Evolutionary conservation across 179 eudicot species (phyloP), one percentile per base, ranked within the genome.

Genomic region (Heliamphora pulchella): DNA sequence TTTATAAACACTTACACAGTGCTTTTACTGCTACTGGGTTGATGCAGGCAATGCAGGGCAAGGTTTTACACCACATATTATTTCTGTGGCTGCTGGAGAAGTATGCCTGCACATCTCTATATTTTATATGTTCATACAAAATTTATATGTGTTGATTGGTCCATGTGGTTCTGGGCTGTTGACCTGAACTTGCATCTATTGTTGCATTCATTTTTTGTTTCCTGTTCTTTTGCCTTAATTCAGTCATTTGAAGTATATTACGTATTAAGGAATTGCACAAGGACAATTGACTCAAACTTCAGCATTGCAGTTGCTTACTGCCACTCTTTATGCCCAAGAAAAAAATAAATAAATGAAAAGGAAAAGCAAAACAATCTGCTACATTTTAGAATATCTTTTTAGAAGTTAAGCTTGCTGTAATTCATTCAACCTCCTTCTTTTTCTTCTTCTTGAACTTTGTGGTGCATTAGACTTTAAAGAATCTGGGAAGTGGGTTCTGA

Each of bases 1-100:
- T 70, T 3, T 47, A 8, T 10, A 17, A 43, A 31, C 51, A 13
- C 81, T 64, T 48, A 18, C 10, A 72, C 75, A 58, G 62, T 76
- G 50, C 62, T 74, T 80, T 62, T 50, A 3, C 44, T 78, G 83
- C 53, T 79, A 17, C 78, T 31, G 71, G 78, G 58, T 76, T 79
- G 50, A 53, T 86, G 87, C 87, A 93, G 97, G 91, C 53, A 86
- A 81, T 81, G 73, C 72, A 18, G 92, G 96, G 69, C 94, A 93
- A 82, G 87, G 94, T 73, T 93, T 93, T 81, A 86, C 89, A 14
- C 94, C 94, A 50, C 91, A 91, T 83, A 84, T 91, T 62, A 89
- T 93, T 71, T 81, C 82, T 85, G 91, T 90, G 22, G 84, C 87
- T 76, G 88, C 93, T 20, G 96, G 97, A 84, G 97, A 93, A 88